A percentile compares a stretch with the other conserved stretches of the same genome.
phyloP scores from a whole-genome alignment of 2,329 filamentous ascomycete species.

The Colletotrichum simmondsii region DNA sequence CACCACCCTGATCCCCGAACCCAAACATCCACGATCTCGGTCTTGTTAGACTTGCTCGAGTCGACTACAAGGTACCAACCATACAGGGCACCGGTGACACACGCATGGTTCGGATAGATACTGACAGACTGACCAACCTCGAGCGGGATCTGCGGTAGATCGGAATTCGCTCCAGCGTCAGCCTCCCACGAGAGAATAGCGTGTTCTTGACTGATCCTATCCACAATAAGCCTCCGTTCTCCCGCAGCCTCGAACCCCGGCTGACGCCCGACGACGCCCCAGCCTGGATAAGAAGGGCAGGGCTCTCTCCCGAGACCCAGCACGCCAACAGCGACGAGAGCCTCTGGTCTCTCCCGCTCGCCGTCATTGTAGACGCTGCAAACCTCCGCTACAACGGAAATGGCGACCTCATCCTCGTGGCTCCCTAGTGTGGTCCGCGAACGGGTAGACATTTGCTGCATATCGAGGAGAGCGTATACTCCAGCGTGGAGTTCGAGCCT shows the following conservation, averaged over 20 bases:
- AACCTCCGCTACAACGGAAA: slow-evolving; percentile 70
- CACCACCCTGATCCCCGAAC: slow-evolving; percentile 64
- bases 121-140: slow-evolving; percentile 43
- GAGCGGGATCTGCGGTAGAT: slow-evolving; percentile 48
- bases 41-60: slow-evolving; percentile 54
- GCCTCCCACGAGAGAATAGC: slow-evolving; percentile 65
- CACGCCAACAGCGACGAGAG: slow-evolving; percentile 66
- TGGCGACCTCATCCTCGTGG: slow-evolving; percentile 59
- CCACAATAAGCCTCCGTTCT: slow-evolving; percentile 59
- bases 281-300: slow-evolving; percentile 68
- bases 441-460: slow-evolving; percentile 72
- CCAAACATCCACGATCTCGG: slow-evolving; percentile 67
- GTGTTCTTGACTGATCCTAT: slow-evolving; percentile 74
- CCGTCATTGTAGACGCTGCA: slow-evolving; percentile 65
- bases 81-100: slow-evolving; percentile 69
- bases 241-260: neutral
- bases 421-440: slow-evolving; percentile 42
- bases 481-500: slow-evolving; percentile 71
- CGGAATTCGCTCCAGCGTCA: slow-evolving; percentile 35
- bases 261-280: slow-evolving; percentile 64
- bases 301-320: slow-evolving; percentile 71
- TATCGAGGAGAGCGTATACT: slow-evolving; percentile 72
- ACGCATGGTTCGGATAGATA: slow-evolving; percentile 74
- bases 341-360: slow-evolving; percentile 54
- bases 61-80: slow-evolving; percentile 67